Conservation (phyloP, 768 basidiomycete species). For the Kwoniella mangroviensis region DNA sequence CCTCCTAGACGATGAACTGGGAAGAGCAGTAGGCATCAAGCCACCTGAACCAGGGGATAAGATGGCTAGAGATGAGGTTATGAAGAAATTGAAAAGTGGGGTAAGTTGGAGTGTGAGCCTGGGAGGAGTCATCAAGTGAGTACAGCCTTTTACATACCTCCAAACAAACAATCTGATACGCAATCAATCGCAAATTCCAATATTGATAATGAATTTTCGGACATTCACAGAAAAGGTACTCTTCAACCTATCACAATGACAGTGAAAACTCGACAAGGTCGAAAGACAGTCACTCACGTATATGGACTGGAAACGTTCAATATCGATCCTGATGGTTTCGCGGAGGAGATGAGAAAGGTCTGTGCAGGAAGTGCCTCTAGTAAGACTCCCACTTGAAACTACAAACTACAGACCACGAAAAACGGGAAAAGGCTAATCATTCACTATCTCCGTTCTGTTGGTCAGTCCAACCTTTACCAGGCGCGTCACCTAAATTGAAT, state of each 20-base stretch:
- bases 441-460: no score
- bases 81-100: constrained; percentile 52
- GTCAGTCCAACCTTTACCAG: constrained; percentile 42
- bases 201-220: no score
- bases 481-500: constrained; percentile 48
- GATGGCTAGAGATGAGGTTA: constrained; percentile 58
- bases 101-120: constrained; percentile 54
- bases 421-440: no score
- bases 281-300: constrained; percentile 75
- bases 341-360: constrained; percentile 73
- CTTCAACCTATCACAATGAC: constrained; percentile 72
- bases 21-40: constrained; percentile 55
- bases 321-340: constrained; percentile 71
- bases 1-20: constrained; percentile 65
- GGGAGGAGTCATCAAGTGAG: constrained; percentile 56
- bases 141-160: no score
- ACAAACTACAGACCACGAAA: no score
- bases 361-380: constrained; percentile 83
- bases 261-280: constrained; percentile 75
- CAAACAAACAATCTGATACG: no score
- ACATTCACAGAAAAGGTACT: constrained; percentile 84
- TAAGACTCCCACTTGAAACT: constrained; percentile 54
- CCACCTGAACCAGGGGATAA: constrained; percentile 51
- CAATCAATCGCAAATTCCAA: no score
- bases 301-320: constrained; percentile 80